Base-by-base conservation (phyloP, 2,329 filamentous ascomycete genomes). In the Tolypocladium paradoxum region DNA sequence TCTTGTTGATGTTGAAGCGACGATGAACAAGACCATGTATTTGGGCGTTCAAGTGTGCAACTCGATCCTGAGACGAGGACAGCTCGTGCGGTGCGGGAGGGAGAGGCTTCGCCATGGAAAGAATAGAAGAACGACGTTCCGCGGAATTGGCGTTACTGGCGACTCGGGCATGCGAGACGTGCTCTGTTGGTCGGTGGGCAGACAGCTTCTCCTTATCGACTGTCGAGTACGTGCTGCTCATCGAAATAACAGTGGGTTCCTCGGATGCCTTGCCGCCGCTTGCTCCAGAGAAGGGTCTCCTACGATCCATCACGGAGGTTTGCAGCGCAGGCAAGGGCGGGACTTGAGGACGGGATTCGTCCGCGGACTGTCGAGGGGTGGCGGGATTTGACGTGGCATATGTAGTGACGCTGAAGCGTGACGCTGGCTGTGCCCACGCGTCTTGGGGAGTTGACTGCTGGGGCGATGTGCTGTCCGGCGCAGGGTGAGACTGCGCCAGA, bases 1-100 rank as follows among this genome's bases (percentile, higher is more conserved):
- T 82, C 27, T 77, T 82, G 64, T 81, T 78, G 62, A 92, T 81
- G 68, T 91, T 92, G 56, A 78, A 74, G 52, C 84, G 81, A 46
- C 87, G 81, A 62, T 87, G 82, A 1, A 75, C 73, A 8, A 93
- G 76, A 49, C 79, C 77, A 43, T 83, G 76, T 33, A 88, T 78
- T 61, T 82, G 79, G 5, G 83, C 81, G 61, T 86, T 81, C 27
- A 93, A 75, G 55, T 78, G 75, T 11, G 81, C 77, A 18, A 92
- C 80, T 31, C 84, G 84, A 63, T 85, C 83, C 36, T 78, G 74
- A 2, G 81, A 74, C 6, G 77, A 72, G 9, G 65, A 61, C 22
- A 76, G 65, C 65, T 88, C 83, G 4, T 81, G 78, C 1, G 85
- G 84, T 11, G 81, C 75, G 27, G 75, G 76, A 34, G 83, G 82